A percentile compares a stretch with the other conserved stretches of the same genome.
Conservation (phyloP, 345 rosid genomes). For the Cardamine chenopodiifolia region DNA sequence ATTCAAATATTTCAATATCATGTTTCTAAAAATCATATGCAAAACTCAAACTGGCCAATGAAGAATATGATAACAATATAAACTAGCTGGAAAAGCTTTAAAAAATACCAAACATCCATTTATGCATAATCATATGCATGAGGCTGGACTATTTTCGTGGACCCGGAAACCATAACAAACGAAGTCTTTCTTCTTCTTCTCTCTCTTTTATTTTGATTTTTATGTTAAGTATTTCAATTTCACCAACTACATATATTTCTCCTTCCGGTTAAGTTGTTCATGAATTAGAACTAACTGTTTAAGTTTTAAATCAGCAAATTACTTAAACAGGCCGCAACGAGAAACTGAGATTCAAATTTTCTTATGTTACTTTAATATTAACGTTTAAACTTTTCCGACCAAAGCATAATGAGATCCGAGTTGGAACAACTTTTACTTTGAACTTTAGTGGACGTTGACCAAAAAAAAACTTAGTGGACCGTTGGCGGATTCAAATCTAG, state of each 20-base stretch:
- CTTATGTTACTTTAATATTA: not conserved
- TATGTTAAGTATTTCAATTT: not conserved
- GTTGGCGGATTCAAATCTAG: slow-evolving; percentile 25
- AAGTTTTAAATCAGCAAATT: not conserved
- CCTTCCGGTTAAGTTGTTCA: not conserved
- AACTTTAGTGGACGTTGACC: slow-evolving; percentile 17
- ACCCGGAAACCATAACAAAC: slow-evolving; percentile 6
- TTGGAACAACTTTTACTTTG: not conserved
- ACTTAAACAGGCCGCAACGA: not conserved
- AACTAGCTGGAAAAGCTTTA: slow-evolving; percentile 27
- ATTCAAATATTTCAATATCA: not conserved
- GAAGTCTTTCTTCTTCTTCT: no score
- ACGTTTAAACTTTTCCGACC: slow-evolving; percentile 20
- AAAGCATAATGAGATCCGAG: slow-evolving; percentile 22
- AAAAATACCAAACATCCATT: slow-evolving; percentile 14
- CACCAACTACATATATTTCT: not conserved
- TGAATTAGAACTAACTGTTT: not conserved
- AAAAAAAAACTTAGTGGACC: no score
- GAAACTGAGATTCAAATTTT: slow-evolving; percentile 4
- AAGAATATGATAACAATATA: slow-evolving; percentile 7
- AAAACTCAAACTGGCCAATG: not conserved
- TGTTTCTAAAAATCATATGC: not conserved
- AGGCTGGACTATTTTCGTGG: slow-evolving; percentile 12
- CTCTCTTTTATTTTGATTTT: no score
- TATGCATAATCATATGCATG: slow-evolving; percentile 21